Percentiles rank a stretch among this genome's conserved stretches.
These are phyloP conservation scores for Trichosanthes truncata DNA, from an alignment of 306 rosid genomes.

Conservation along the genomic window DNA sequence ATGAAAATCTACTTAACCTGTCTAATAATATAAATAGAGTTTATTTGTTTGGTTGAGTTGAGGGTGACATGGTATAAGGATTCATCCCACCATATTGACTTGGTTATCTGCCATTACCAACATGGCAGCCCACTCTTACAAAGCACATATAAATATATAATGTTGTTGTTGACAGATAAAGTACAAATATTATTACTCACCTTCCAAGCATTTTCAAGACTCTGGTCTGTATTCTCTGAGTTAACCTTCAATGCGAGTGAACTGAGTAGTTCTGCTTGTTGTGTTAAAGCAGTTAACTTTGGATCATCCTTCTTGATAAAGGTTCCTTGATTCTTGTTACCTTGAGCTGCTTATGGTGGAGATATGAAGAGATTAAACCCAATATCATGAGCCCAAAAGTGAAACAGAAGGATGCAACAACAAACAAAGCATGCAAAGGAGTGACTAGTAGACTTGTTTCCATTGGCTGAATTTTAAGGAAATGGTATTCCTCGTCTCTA, in stretches of 20 bases:
- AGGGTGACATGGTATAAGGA: not conserved
- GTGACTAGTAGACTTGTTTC: constrained; percentile 14
- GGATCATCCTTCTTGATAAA: constrained; percentile 89
- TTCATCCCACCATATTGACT: not conserved
- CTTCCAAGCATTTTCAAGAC: constrained; percentile 99
- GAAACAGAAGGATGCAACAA: constrained; percentile 3
- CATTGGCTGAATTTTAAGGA: constrained; percentile 5
- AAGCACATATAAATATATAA: not conserved
- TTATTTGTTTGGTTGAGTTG: constrained; percentile 1
- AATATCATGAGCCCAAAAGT: not conserved
- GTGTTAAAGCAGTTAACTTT: constrained; percentile 65
- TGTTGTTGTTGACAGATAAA: not conserved
- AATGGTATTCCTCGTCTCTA: constrained; percentile 10
- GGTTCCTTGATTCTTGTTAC: constrained; percentile 51
- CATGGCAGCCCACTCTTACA: not conserved
- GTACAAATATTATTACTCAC: constrained; percentile 33
- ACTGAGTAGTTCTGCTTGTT: constrained; percentile 91
- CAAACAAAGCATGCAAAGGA: not conserved
- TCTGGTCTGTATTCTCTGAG: constrained; percentile 76
- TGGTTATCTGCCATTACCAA: not conserved
- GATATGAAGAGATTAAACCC: constrained; percentile 19
- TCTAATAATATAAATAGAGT: not conserved
- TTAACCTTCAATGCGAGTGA: constrained; percentile 82
- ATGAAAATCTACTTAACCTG: not conserved
- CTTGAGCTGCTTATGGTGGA: constrained; percentile 34